Base-by-base conservation (phyloP, 1,284 basidiomycete species). In the Phenoliferia sp. region DNA sequence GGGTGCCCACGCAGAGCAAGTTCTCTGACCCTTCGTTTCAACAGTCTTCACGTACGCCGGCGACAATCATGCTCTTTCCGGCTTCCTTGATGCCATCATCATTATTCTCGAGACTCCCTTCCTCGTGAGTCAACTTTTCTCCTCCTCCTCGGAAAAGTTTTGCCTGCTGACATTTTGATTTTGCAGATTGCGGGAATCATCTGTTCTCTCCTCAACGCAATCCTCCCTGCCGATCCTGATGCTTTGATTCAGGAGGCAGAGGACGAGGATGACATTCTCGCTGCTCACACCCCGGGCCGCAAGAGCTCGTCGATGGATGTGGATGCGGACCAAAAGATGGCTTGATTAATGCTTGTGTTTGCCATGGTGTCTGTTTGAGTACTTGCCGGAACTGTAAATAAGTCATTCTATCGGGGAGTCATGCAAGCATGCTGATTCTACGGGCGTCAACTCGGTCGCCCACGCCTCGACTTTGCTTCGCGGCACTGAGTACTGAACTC, bases 41-140 rank as follows among this genome's bases (percentile, higher is more conserved):
- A 77, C 67, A 65, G 39, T 66, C 73, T 77, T 68, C 84, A 39
- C 81, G 77, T 63, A 77, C 66, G 73, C 78, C 0, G 80, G 83
- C 63, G 82, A 85, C 17, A 87, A 80, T 74, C 82, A 80, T 56
- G 88, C 86, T 0, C 79, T 92, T 10, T 78, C 83, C 67, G 90
- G 91, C 0, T 82, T 92, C 64, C 85, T 93, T 67, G 82, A 88
- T 76, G 88, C 87, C 5, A 90, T 93, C 71, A 87, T 87, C 32
- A 92, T 92, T 73, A 59, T 54, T 52, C 16, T 29, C 26, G 12
- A 35, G 19, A 59, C 55, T 17, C 26, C 36, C 44, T 55, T 62
- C 44, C 50, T 33, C 65, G 39, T 44, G 39, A 44, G 39, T 22
- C 12, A 22, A 12, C 22, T 22, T 12, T 60, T 15, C 28, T n/a